Percentiles rank a stretch among this genome's conserved stretches.
Evolutionary conservation across 495 filamentous ascomycete species (phyloP).

Genomic region (Hyphodiscus hymeniophilus): DNA sequence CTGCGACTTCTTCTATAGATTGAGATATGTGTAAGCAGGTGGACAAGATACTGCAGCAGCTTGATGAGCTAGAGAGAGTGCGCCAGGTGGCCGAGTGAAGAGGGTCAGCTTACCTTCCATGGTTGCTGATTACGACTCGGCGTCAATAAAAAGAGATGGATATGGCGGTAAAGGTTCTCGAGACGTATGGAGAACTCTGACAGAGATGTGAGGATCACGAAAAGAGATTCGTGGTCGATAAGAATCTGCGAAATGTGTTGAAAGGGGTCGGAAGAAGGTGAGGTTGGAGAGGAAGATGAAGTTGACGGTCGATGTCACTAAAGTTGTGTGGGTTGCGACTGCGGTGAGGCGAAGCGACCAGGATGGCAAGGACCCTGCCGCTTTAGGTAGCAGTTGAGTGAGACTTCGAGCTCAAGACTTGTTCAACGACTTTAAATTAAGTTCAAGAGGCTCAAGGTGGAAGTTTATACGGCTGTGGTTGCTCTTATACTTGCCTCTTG

Average conservation of each 20-base stretch:
- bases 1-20: constrained; percentile 93
- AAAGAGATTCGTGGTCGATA: constrained; percentile 19
- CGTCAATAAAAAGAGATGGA: constrained; percentile 32
- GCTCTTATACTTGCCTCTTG: no score
- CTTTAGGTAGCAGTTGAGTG: constrained; percentile 17
- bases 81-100: constrained; percentile 23
- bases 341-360: constrained; percentile 16
- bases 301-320: constrained; percentile 22
- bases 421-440: no score
- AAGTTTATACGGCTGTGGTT: no score
- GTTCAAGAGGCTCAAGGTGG: no score
- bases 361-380: constrained; percentile 20
- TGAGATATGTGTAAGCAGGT: constrained; percentile 45
- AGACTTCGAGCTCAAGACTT: constrained; percentile 13
- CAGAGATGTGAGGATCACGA: constrained; percentile 21
- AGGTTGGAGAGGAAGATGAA: constrained; percentile 12
- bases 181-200: constrained; percentile 20
- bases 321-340: constrained; percentile 18
- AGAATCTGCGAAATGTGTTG: constrained; percentile 13
- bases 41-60: constrained; percentile 24
- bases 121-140: constrained; percentile 38
- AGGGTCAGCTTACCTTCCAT: constrained; percentile 68
- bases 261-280: constrained; percentile 16
- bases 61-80: constrained; percentile 25
- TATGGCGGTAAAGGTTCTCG: constrained; percentile 22